Base-by-base conservation (phyloP, 2,329 filamentous ascomycete species). In the Alternaria tenuissima region DNA sequence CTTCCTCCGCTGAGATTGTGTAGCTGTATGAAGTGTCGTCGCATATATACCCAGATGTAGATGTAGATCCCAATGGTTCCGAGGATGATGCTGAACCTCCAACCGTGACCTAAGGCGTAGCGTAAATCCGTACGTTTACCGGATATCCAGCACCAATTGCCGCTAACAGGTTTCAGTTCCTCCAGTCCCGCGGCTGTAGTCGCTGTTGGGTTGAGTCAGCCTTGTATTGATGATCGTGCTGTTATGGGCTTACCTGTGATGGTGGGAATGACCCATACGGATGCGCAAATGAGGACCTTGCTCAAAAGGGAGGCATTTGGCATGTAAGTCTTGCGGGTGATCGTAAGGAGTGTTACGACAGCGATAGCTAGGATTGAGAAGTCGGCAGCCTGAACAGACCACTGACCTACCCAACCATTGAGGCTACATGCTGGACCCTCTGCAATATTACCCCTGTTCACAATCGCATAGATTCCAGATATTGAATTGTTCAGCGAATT, bases 331-430 rank as follows among this genome's bases (percentile, higher is more conserved):
- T 70, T 74, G 49, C 75, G 71, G 16, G 72, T 76, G 12, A 83
- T 76, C 0, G 79, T 80, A 32, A 81, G 72, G 11, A 82, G 72
- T 5, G 80, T 82, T 2, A 80, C 73, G 18, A 84, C 71, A 12
- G 81, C 76, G 26, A 84, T 83, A 36, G 81, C 77, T 14, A 84
- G 72, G 53, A 84, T 81, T 30, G 78, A 79, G 59, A 82, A 77
- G 59, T 76, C 75, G 48, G 72, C 69, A 5, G 71, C 73, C 65
- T 70, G 42, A 4, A 42, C 81, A 3, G 79, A 81, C 46, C 83
- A 72, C 55, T 84, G 82, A 24, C 80, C 80, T 38, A 82, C 61
- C 69, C 79, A 82, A 36, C 81, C 82, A 63, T 83, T 84, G 18
- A 78, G 56, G 8, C 72, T 73, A 62, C 82, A 84, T 3, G 75